These are phyloP conservation scores for Sphagnum magellanicum DNA, from an alignment of 228 moss, liverwort and hornwort genomes.

Conservation along the genomic window DNA sequence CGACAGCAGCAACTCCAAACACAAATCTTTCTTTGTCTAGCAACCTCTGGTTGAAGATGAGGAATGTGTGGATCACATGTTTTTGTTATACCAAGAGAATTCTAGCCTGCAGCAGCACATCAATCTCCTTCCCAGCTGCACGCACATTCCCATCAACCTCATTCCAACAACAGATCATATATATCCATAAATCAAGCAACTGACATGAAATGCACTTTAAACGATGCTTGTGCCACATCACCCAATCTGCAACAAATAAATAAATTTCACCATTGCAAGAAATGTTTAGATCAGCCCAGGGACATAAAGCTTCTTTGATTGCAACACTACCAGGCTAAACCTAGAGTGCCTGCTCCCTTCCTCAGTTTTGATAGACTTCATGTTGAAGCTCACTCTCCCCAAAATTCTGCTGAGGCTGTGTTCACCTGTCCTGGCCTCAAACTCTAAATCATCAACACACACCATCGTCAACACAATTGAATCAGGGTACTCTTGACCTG, in stretches of 20 bases:
- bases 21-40: too few relatives aligned
- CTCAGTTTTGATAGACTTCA: background rate
- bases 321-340: conserved; percentile 1
- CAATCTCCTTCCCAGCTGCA: conserved; percentile 21
- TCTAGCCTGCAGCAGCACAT: conserved; percentile 29
- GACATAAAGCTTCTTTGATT: conserved; percentile 32
- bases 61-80: conserved; percentile 21
- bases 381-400: background rate
- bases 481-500: conserved; percentile 10
- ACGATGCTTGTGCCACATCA: conserved; percentile 28
- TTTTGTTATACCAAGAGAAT: conserved; percentile 16
- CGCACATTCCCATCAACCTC: conserved; percentile 30
- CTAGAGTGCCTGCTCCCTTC: background rate
- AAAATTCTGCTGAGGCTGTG: background rate
- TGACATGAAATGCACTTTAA: too few relatives aligned
- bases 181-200: too few relatives aligned
- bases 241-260: background rate
- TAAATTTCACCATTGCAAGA: background rate
- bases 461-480: conserved; percentile 5
- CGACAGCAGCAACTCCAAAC: too few relatives aligned
- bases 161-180: conserved; percentile 14
- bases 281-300: conserved; percentile 6
- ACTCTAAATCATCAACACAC: background rate
- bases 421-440: conserved; percentile 4
- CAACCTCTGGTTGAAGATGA: too few relatives aligned